Conservation (phyloP, 495 filamentous ascomycete genomes). For the Hypoxylon rickii region DNA sequence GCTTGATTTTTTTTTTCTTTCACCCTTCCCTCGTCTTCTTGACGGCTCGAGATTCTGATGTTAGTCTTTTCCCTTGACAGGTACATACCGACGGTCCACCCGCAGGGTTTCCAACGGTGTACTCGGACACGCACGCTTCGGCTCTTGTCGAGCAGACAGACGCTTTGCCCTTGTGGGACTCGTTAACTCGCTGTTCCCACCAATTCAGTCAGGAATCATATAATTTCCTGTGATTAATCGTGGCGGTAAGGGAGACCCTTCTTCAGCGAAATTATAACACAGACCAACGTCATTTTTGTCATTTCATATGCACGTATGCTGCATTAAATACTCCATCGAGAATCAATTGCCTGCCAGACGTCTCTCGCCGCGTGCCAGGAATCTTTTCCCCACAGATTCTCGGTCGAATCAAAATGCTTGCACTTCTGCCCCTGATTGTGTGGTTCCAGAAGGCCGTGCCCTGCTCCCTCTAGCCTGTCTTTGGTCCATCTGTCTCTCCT, state of each 20-base stretch:
- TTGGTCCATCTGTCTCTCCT: slow-evolving; percentile 34
- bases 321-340: slow-evolving; percentile 38
- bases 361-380: slow-evolving; percentile 35
- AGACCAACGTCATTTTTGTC: slow-evolving; percentile 36
- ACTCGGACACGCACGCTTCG: slow-evolving; percentile 50
- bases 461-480: slow-evolving; percentile 31
- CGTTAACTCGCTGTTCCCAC: slow-evolving; percentile 74
- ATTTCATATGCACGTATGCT: slow-evolving; percentile 35
- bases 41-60: slow-evolving; percentile 35
- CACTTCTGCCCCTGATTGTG: slow-evolving; percentile 37
- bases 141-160: slow-evolving; percentile 45
- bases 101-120: slow-evolving; percentile 56
- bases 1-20: no score
- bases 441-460: slow-evolving; percentile 36
- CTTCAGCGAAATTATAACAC: slow-evolving; percentile 40
- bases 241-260: slow-evolving; percentile 68
- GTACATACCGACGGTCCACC: slow-evolving; percentile 49
- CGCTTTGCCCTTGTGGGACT: slow-evolving; percentile 63
- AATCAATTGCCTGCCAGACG: slow-evolving; percentile 37
- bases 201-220: slow-evolving; percentile 50
- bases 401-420: slow-evolving; percentile 35
- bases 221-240: slow-evolving; percentile 60
- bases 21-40: no score
- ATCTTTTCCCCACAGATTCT: slow-evolving; percentile 32
- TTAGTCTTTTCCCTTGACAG: slow-evolving; percentile 44